Evolutionary conservation across 768 basidiomycete species (phyloP).

Genomic region (Termitomyces sp.): DNA sequence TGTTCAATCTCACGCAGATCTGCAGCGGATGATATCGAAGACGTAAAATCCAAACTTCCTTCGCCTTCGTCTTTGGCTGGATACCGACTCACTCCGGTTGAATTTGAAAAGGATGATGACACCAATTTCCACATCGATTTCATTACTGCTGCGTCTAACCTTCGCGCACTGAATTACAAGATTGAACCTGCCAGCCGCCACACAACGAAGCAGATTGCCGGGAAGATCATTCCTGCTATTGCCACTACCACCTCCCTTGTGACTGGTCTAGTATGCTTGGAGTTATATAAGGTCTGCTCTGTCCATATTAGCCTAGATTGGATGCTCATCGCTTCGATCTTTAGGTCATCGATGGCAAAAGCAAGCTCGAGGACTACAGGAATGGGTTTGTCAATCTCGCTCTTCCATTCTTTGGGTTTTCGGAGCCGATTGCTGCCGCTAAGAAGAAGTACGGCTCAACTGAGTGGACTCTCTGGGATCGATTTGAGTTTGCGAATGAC

Average conservation of each 20-base stretch:
- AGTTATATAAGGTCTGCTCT: constrained; percentile 83
- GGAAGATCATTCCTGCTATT: constrained; percentile 99
- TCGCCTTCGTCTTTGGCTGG: constrained; percentile 89
- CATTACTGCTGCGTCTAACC: constrained; percentile 95
- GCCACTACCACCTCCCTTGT: constrained; percentile 97
- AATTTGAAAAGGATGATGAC: constrained; percentile 99
- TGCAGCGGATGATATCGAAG: constrained; percentile 49
- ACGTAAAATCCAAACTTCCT: constrained; percentile 68
- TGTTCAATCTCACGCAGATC: background rate
- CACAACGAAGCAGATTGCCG: constrained; percentile 95
- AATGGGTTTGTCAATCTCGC: constrained; percentile 98
- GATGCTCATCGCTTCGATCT: background rate
- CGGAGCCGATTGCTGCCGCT: constrained; percentile 86
- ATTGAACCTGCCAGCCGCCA: constrained; percentile 86
- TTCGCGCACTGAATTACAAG: constrained; percentile 92
- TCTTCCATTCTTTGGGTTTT: constrained; percentile 98
- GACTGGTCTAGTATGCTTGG: constrained; percentile 92
- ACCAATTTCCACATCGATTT: constrained; percentile 98
- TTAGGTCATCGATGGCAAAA: constrained; percentile 94
- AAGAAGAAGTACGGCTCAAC: constrained; percentile 85
- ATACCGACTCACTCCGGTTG: constrained; percentile 92
- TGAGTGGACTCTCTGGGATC: constrained; percentile 98
- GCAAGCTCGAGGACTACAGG: constrained; percentile 91
- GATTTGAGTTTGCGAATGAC: constrained; percentile 88
- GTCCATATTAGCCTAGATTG: background rate